These are phyloP conservation scores for Aphanomyces stellatus DNA, from an alignment of 352 stramenopile genomes.

Conservation along the genomic window DNA sequence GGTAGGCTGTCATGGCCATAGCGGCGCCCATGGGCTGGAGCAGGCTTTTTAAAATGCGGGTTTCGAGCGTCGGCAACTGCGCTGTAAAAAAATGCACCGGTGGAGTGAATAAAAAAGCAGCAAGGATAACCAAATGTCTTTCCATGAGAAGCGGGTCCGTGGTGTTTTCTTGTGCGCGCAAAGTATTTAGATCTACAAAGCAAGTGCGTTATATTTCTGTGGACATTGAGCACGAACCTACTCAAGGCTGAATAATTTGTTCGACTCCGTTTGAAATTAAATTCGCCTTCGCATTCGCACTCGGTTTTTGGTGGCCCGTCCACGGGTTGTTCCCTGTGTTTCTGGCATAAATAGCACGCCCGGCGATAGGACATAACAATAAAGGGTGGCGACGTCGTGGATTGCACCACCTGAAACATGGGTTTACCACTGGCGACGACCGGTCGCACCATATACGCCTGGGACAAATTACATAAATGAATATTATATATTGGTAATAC, in stretches of 20 bases:
- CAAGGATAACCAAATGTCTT: neutral
- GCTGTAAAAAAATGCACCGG: neutral
- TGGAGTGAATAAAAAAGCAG: neutral
- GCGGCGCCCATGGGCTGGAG: neutral
- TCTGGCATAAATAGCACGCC: slow-evolving; percentile 13
- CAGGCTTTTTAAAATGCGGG: neutral
- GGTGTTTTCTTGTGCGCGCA: no score
- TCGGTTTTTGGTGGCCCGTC: neutral
- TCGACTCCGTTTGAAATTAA: slow-evolving; percentile 2
- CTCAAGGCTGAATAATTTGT: neutral
- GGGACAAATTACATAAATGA: neutral
- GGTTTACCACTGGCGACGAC: neutral
- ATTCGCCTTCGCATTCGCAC: slow-evolving; percentile 19
- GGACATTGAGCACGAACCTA: no score
- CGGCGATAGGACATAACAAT: slow-evolving; percentile 18
- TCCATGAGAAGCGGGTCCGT: slow-evolving; percentile 1
- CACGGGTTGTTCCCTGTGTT: neutral
- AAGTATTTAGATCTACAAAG: no score
- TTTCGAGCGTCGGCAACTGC: neutral
- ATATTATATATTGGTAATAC: neutral
- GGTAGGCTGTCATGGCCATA: neutral
- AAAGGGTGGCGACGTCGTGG: neutral
- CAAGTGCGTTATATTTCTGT: no score
- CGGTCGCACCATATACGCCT: neutral
- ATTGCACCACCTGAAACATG: neutral